Evolutionary conservation across 2,329 filamentous ascomycete genomes (phyloP).

Genomic region (Fusarium neocosmosporiellum): DNA sequence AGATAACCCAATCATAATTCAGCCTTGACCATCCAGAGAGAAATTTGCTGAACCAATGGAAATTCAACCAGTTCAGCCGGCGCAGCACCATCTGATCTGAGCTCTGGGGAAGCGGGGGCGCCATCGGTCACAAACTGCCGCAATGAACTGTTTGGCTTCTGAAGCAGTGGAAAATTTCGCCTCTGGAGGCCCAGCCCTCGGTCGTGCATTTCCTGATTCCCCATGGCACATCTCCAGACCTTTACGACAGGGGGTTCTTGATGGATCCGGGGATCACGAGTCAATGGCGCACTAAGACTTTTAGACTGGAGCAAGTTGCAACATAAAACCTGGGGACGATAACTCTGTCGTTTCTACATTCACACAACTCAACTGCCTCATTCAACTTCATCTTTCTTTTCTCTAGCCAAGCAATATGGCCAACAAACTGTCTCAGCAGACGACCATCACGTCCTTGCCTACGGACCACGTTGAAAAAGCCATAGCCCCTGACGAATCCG

Average conservation of each 20-base stretch:
- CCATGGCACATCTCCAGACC: slow-evolving; percentile 1
- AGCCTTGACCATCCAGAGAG: neutral
- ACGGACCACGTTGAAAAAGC: slow-evolving; percentile 10
- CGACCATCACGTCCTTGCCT: neutral
- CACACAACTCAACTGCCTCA: neutral
- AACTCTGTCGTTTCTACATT: neutral
- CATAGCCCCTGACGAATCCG: neutral
- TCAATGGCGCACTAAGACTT: neutral
- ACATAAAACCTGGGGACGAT: neutral
- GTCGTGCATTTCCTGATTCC: neutral
- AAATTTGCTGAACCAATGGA: neutral
- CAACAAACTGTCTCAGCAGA: neutral
- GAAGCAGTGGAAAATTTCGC: neutral
- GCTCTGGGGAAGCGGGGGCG: neutral
- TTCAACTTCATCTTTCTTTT: neutral
- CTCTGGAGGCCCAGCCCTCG: neutral
- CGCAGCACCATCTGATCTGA: neutral
- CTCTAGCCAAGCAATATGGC: neutral
- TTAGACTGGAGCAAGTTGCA: neutral
- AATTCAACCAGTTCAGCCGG: slow-evolving; percentile 21
- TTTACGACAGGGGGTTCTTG: neutral
- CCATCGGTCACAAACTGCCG: neutral
- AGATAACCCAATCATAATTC: neutral
- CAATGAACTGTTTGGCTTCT: neutral
- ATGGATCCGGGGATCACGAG: neutral